phyloP scores from a whole-genome alignment of 2,329 filamentous ascomycete genomes.

The Colletotrichum falcatum region DNA sequence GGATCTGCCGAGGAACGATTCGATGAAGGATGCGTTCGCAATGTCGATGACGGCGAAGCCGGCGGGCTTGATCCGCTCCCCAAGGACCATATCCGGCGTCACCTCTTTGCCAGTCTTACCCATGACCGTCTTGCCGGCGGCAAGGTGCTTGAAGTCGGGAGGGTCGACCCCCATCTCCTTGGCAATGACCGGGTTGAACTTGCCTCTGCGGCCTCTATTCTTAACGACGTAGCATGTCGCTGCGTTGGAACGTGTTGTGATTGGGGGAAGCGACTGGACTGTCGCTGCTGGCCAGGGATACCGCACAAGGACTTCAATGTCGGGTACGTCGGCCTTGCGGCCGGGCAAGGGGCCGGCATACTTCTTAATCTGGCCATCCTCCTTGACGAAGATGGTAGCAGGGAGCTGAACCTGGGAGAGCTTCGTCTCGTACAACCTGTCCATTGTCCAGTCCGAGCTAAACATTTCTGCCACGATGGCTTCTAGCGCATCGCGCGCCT shows the following conservation, averaged over 20 bases:
- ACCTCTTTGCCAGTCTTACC: constrained; percentile 75
- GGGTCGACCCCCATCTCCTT: constrained; percentile 71
- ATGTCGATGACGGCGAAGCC: constrained; percentile 87
- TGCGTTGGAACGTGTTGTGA: constrained; percentile 70
- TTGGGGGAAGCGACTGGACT: constrained; percentile 73
- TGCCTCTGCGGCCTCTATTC: constrained; percentile 80
- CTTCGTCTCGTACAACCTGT: constrained; percentile 74
- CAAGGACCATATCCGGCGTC: constrained; percentile 89
- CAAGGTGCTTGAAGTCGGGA: constrained; percentile 69
- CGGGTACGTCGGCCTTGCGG: constrained; percentile 60
- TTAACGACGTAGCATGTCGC: constrained; percentile 91
- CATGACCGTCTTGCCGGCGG: constrained; percentile 71
- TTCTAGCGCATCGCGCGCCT: constrained; percentile 41
- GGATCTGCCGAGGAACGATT: constrained; percentile 73
- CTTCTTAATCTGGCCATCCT: constrained; percentile 72
- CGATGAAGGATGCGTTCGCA: constrained; percentile 77
- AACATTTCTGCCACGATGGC: constrained; percentile 49
- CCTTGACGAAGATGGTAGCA: constrained; percentile 75
- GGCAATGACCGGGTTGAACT: constrained; percentile 78
- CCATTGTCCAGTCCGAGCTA: constrained; percentile 70
- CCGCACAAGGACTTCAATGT: constrained; percentile 79
- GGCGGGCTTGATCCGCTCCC: constrained; percentile 71
- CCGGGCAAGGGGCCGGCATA: constrained; percentile 78
- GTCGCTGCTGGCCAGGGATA: constrained; percentile 82
- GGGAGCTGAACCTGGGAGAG: constrained; percentile 76